Evolutionary conservation across 148 eudicot species (phyloP).

Genomic region (Euryodendron excelsum): DNA sequence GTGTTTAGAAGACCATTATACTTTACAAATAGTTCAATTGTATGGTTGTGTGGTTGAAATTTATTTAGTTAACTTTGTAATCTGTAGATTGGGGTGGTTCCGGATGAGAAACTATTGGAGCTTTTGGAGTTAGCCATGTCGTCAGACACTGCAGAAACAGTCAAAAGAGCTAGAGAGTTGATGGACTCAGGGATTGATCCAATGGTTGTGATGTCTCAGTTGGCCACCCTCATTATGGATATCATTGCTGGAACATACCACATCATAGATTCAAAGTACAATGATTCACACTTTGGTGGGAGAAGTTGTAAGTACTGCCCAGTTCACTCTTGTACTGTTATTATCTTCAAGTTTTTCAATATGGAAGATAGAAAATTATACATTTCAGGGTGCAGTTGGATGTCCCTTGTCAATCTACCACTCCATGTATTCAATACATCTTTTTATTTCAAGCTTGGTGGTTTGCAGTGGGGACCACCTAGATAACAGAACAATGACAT

Average conservation of each 20-base stretch:
- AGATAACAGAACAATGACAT: not conserved
- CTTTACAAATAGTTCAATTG: no score
- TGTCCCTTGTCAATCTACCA: not conserved
- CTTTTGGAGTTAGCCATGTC: constrained; percentile 93
- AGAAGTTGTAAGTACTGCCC: constrained; percentile 66
- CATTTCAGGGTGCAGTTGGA: not conserved
- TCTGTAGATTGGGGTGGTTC: constrained; percentile 75
- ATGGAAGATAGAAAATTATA: not conserved
- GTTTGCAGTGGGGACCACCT: not conserved
- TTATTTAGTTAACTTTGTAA: not conserved
- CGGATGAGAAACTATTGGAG: constrained; percentile 86
- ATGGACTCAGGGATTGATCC: constrained; percentile 95
- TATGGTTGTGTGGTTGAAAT: not conserved
- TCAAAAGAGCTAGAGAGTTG: constrained; percentile 84
- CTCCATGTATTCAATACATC: not conserved
- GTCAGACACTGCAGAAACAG: constrained; percentile 89
- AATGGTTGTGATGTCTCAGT: constrained; percentile 79
- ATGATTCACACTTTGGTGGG: constrained; percentile 47
- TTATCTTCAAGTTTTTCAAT: not conserved
- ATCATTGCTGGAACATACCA: constrained; percentile 83
- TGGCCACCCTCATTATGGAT: constrained; percentile 89
- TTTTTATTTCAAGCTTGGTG: not conserved
- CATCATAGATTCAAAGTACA: constrained; percentile 44
- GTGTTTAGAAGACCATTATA: no score
- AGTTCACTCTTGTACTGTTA: constrained; percentile 10